phyloP scores from a whole-genome alignment of 108 stramenopile species.

The Fistulifera pelliculosa region DNA sequence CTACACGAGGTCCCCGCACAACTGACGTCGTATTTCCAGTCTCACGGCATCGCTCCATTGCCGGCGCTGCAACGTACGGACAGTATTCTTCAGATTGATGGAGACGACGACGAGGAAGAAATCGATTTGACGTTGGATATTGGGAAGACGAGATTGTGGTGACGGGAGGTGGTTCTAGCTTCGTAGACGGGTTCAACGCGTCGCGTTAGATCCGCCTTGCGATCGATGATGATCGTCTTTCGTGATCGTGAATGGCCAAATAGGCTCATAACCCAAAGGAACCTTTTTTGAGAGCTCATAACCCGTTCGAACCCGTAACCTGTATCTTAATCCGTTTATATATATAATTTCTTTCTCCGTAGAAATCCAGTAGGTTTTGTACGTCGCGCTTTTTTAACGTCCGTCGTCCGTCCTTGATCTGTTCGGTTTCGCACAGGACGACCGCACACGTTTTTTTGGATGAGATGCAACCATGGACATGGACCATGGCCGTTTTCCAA shows the following conservation, averaged over 20 bases:
- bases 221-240: no score
- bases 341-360: no score
- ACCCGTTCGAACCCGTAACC: no score
- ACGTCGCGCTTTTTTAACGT: no score
- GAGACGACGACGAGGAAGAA: slow-evolving; percentile 30
- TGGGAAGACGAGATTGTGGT: slow-evolving; percentile 36
- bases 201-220: background rate
- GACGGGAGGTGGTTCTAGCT: slow-evolving; percentile 19
- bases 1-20: slow-evolving; percentile 68
- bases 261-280: background rate
- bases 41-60: slow-evolving; percentile 21
- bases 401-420: no score
- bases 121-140: slow-evolving; percentile 37
- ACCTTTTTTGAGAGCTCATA: no score
- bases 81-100: slow-evolving; percentile 14
- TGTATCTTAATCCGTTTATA: no score
- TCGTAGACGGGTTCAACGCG: slow-evolving; percentile 14
- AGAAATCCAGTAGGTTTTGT: no score
- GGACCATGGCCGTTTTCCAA: no score
- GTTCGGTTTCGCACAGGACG: no score
- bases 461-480: no score
- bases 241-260: background rate
- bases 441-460: no score
- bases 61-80: slow-evolving; percentile 10
- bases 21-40: slow-evolving; percentile 44